Percentiles rank a stretch among this genome's conserved stretches.
Evolutionary conservation across 768 basidiomycete genomes (phyloP).

Genomic region (Amanita rubescens): DNA sequence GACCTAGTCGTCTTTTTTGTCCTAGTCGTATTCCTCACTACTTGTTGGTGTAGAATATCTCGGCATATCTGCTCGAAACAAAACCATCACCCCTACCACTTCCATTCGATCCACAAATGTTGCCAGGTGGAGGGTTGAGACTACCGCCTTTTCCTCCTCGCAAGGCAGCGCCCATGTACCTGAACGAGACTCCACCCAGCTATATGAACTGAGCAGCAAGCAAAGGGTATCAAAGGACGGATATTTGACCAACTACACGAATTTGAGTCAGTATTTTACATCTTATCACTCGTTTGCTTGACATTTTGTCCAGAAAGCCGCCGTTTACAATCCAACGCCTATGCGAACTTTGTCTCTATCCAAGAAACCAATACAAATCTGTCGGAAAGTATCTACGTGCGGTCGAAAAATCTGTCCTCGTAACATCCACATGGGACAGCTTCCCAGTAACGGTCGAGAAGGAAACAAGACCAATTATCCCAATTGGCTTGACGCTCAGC

Average conservation of each 20-base stretch:
- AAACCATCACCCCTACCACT: conserved; percentile 28
- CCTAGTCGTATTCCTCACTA: not conserved
- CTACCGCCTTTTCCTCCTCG: conserved; percentile 69
- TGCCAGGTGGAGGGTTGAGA: conserved; percentile 53
- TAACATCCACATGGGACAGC: conserved; percentile 71
- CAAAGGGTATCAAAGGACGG: conserved; percentile 42
- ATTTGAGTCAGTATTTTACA: conserved; percentile 54
- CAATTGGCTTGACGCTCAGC: conserved; percentile 36
- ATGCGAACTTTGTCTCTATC: conserved; percentile 71
- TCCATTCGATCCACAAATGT: conserved; percentile 34
- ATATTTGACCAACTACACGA: conserved; percentile 63
- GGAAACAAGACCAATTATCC: conserved; percentile 29
- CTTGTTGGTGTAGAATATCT: conserved; percentile 39
- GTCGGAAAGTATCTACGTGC: conserved; percentile 87
- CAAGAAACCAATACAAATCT: conserved; percentile 63
- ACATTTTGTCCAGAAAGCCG: conserved; percentile 33
- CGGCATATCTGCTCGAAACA: conserved; percentile 37
- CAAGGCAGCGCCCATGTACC: conserved; percentile 38
- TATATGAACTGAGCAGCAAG: conserved; percentile 58
- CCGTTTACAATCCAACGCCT: conserved; percentile 90
- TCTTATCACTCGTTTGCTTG: not conserved
- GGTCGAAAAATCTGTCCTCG: conserved; percentile 72
- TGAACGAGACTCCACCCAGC: conserved; percentile 46
- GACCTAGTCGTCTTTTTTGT: conserved; percentile 1
- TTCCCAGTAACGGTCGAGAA: conserved; percentile 49